Evolutionary conservation across 306 rosid genomes (phyloP).

Genomic region (Acmispon strigosus): DNA sequence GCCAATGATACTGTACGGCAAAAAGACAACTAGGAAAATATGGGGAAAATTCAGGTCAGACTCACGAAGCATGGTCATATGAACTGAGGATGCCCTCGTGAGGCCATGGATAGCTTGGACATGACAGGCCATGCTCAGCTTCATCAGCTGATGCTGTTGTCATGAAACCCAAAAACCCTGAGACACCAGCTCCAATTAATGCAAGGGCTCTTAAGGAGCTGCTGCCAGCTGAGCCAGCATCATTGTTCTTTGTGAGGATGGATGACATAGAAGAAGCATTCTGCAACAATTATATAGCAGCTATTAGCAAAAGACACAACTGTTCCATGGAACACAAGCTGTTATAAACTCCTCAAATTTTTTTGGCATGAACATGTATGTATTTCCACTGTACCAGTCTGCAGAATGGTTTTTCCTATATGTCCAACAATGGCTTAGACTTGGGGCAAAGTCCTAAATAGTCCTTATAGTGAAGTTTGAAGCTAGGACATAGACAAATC

Average conservation of each 20-base stretch:
- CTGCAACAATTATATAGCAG: conserved; percentile 35
- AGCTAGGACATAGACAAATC: neutral
- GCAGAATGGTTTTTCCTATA: neutral
- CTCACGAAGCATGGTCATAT: conserved; percentile 96
- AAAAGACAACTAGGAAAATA: neutral
- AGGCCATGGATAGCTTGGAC: conserved; percentile 96
- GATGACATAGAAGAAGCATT: conserved; percentile 44
- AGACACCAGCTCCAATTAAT: conserved; percentile 77
- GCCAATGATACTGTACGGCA: neutral
- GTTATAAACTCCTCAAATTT: neutral
- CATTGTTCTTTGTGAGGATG: conserved; percentile 49
- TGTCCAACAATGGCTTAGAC: neutral
- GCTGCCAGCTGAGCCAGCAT: conserved; percentile 44
- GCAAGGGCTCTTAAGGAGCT: conserved; percentile 77
- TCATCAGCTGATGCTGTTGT: conserved; percentile 86
- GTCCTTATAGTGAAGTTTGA: neutral
- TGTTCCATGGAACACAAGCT: neutral
- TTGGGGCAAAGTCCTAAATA: neutral
- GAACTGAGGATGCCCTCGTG: conserved; percentile 96
- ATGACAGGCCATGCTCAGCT: conserved; percentile 91
- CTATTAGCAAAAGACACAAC: neutral
- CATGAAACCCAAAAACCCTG: conserved; percentile 72
- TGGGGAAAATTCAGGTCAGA: conserved; percentile 3
- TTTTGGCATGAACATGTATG: neutral
- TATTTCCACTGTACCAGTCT: neutral